Evolutionary conservation across 2,329 filamentous ascomycete genomes (phyloP).

Genomic region (Chalaropsis thielavioides): DNA sequence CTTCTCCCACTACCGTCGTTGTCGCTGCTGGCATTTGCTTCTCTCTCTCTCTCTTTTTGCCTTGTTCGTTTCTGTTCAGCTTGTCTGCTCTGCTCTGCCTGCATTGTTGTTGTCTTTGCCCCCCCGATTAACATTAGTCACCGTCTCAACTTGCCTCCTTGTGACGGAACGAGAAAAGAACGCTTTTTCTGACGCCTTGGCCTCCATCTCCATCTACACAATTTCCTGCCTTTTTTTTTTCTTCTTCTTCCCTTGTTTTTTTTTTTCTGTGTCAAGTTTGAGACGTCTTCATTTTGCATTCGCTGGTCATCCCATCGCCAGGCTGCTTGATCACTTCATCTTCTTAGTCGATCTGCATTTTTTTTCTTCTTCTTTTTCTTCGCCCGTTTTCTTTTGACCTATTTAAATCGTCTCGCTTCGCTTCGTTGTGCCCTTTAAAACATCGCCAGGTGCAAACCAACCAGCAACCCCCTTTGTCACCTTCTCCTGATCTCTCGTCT

Average conservation of each 20-base stretch:
- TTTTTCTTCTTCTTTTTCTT: background rate
- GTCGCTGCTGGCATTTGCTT: too few species aligned
- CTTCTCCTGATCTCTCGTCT: background rate
- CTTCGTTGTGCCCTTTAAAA: constrained; percentile 1
- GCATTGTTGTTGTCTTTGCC: background rate
- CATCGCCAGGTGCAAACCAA: background rate
- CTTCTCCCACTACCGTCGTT: too few species aligned
- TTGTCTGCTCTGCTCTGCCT: too few species aligned
- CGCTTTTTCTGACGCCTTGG: background rate
- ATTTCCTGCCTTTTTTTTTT: background rate
- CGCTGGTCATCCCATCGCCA: background rate
- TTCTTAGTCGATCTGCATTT: constrained; percentile 2
- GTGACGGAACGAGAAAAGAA: background rate
- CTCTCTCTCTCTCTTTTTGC: background rate
- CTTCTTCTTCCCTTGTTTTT: background rate
- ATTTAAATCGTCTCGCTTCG: background rate
- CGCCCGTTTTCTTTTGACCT: background rate
- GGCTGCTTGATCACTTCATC: constrained; percentile 3
- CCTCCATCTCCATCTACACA: constrained; percentile 1
- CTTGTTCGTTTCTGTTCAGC: background rate
- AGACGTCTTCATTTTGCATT: background rate
- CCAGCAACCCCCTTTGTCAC: background rate
- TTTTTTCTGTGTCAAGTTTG: background rate
- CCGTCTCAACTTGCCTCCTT: constrained; percentile 9
- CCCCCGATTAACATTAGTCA: constrained; percentile 1